These are phyloP conservation scores for Ormosia emarginata DNA, from an alignment of 306 rosid genomes.

Conservation along the genomic window DNA sequence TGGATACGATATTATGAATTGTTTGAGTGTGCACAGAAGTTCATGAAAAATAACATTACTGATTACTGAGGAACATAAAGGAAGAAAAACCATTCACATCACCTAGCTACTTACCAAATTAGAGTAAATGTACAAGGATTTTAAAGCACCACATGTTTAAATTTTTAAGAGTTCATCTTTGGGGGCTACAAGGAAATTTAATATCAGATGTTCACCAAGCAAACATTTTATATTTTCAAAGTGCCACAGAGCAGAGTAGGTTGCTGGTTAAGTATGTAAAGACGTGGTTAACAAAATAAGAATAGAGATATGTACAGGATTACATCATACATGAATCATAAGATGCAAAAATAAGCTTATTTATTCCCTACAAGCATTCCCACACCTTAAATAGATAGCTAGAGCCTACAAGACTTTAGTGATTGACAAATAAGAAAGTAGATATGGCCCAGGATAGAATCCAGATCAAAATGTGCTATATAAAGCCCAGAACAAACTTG, in stretches of 20 bases:
- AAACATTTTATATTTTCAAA: not conserved
- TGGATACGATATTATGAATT: not conserved
- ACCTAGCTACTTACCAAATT: not conserved
- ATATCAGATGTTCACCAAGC: not conserved
- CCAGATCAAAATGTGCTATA: not conserved
- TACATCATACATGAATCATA: not conserved
- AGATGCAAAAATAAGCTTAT: constrained; percentile 12
- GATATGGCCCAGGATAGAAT: not conserved
- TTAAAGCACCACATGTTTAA: not conserved
- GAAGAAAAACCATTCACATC: not conserved
- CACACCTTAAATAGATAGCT: not conserved
- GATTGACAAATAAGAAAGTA: not conserved
- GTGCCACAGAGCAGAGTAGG: not conserved
- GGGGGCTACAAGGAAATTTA: not conserved
- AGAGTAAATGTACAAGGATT: not conserved
- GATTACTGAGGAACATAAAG: not conserved
- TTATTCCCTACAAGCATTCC: not conserved
- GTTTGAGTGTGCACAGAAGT: not conserved
- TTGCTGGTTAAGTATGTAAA: not conserved
- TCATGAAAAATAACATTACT: not conserved
- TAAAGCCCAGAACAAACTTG: not conserved
- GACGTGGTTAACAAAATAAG: not conserved
- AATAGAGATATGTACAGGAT: not conserved
- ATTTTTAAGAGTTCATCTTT: not conserved
- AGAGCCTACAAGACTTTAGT: not conserved